Base-by-base conservation (phyloP, 2,329 filamentous ascomycete species). In the Colletotrichum trifolii region DNA sequence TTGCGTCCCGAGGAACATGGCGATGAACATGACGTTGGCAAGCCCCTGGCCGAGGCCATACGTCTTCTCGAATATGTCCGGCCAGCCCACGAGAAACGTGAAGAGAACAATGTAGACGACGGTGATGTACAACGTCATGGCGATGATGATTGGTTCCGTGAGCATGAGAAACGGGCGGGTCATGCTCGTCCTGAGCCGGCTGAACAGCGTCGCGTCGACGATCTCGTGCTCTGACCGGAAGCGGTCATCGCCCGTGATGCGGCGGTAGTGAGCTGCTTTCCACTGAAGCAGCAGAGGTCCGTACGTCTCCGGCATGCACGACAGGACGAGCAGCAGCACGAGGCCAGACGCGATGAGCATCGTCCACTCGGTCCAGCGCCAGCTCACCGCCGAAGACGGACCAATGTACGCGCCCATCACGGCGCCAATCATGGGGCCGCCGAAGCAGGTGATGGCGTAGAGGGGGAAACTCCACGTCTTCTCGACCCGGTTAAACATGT, bases 281-380 rank as follows among this genome's bases (percentile, higher is more conserved):
- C 81, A 80, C 60, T 86, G 82, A 38, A 91, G 75, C 4, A 91
- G 76, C 12, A 89, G 52, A 39, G 74, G 75, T 2, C 73, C 83
- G 67, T 91, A 91, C 0, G 89, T 91, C 73, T 91, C 89, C 2
- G 89, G 89, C 55, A 91, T 87, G 50, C 89, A 80, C 13, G 88
- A 71, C 33, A 87, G 71, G 39, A 91, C 85, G 42, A 85, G 70
- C n/a, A 79, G 73, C 33, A 90, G 80, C 62, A 89, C 76, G 6
- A 83, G 73, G 0, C 81, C 86, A 0, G 87, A 82, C 81, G 87
- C 88, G 54, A 91, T 90, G 38, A 91, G 76, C 63, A 90, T 81
- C 1, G 87, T 81, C 76, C 89, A 91, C 72, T 91, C 89, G 0
- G 81, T 80, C 86, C 87, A 90, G n/a, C 85, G 80, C 83, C 89